Evolutionary conservation across 345 rosid genomes (phyloP), one percentile per base, ranked within the genome.

Genomic region (Anacardium occidentale): DNA sequence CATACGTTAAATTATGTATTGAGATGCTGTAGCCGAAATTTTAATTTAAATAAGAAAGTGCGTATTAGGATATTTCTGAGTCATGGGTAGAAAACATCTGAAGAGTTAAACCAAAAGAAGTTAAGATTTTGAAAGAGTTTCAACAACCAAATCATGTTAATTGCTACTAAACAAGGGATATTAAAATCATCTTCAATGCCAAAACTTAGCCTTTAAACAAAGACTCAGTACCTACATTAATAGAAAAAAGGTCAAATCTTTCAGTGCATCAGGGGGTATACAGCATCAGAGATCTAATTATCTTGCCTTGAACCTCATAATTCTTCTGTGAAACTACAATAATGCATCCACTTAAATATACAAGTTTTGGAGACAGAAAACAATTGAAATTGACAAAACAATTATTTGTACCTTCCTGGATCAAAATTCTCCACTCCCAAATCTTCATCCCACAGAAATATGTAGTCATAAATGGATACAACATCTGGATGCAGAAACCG

Each of bases 361-460:
- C 7, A 3, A 3, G 10, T 18, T 45, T 53, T 24, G 7, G 34
- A 24, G 48, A 25, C 58, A 44, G 29, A 32, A 14, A 76, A 47
- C 10, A 48, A 54, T 20, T 44, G 51, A 42, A 70, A 22, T 53
- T 18, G 60, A 34, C 22, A 67, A 71, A 58, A 60, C 52, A 45
- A 45, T 56, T 76, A 2, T 29, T 21, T 29, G 66, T 62, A 95
- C 99, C 89, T 87, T 81, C 82, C 48, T 0, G 99, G 98, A 80
- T 89, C 71, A 68, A 95, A 95, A 81, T 89, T 70, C 64, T 87
- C 80, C 50, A 91, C 96, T 65, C 98, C 99, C 69, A 95, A 84
- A 85, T 95, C 99, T 87, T 95, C 98, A 42, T 95, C 99, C 97
- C 98, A 92, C 26, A 95, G 94, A 76, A 95, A 95, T 78, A 95